Evolutionary conservation across 257 asterid species (phyloP).

Genomic region (Anisodus acutangulus): DNA sequence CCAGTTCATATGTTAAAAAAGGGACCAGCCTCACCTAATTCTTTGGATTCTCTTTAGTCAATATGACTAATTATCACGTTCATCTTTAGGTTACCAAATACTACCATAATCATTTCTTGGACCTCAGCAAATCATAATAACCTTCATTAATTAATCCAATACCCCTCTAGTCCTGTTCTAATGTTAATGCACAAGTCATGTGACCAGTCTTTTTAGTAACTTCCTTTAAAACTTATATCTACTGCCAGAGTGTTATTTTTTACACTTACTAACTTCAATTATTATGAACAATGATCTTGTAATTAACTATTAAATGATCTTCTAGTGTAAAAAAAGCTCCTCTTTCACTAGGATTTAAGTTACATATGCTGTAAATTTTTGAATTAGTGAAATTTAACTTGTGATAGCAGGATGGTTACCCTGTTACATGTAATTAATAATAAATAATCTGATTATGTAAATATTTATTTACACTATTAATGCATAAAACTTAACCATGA

Average conservation of each 20-base stretch:
- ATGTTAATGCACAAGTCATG: not conserved
- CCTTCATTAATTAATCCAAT: not conserved
- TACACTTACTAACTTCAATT: not conserved
- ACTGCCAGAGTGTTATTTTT: not conserved
- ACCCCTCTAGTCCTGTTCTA: not conserved
- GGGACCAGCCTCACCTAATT: slow-evolving; percentile 28
- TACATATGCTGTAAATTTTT: no score
- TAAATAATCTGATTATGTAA: no score
- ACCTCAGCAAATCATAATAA: no score
- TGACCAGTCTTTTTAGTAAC: not conserved
- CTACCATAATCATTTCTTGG: not conserved
- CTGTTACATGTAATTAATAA: no score
- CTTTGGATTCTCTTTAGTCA: slow-evolving; percentile 22
- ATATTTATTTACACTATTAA: not conserved
- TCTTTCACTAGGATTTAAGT: not conserved
- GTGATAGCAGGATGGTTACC: no score
- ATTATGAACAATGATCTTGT: not conserved
- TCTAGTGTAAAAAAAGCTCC: no score
- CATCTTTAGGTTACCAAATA: slow-evolving; percentile 45
- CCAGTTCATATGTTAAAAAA: not conserved
- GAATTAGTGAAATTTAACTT: no score
- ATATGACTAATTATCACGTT: slow-evolving; percentile 19
- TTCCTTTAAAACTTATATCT: not conserved
- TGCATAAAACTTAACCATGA: not conserved
- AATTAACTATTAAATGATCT: not conserved